Base-by-base conservation (phyloP, 225 moss, liverwort and hornwort species). In the Bryoerythrophyllum caledonicum region DNA sequence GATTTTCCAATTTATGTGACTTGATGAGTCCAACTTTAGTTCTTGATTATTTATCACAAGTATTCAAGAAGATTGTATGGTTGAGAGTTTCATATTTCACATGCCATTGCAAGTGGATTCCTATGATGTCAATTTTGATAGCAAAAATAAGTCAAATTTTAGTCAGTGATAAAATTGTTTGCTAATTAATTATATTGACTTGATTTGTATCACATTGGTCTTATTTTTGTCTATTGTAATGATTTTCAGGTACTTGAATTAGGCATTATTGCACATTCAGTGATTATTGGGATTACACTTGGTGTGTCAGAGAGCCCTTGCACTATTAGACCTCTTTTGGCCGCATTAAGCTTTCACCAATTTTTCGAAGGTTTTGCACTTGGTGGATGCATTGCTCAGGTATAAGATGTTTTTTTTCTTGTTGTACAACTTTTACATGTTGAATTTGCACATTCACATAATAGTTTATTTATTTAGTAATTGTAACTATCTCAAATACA, bases 351-450 rank as follows among this genome's bases (percentile, higher is more conserved):
- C 9, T 94, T 96, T 76, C 96, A 96, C 73, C 96, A 96, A 57
- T 86, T 93, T 21, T 96, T 96, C 75, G 96, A 96, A 84, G 96
- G 96, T 30, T 92, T 96, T 78, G 96, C 96, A 59, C 90, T 96
- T 15, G 96, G 96, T 72, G 96, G 92, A 38, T 93, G 94, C 80
- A 91, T 96, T 74, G 78, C 89, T 55, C 91, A 96, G 61, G 96
- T 93, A 41, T 8, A 38, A 60, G 1, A 52, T 27, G 2, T 41
- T 49, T 23, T 2, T 2, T 7, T 24, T 2, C n/a, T n/a, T n/a
- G 12, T 25, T 0, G 15, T 41, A 14, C 13, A 9, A 34, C 19
- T 34, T 48, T 16, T 17, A 2, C 4, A 12, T 60, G 24, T 71
- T 11, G 7, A 63, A 0, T 1, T 46, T 0, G 23, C 27, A 0